Base-by-base conservation (phyloP, 805 yeast species). In the Pachysolen tannophilus region DNA sequence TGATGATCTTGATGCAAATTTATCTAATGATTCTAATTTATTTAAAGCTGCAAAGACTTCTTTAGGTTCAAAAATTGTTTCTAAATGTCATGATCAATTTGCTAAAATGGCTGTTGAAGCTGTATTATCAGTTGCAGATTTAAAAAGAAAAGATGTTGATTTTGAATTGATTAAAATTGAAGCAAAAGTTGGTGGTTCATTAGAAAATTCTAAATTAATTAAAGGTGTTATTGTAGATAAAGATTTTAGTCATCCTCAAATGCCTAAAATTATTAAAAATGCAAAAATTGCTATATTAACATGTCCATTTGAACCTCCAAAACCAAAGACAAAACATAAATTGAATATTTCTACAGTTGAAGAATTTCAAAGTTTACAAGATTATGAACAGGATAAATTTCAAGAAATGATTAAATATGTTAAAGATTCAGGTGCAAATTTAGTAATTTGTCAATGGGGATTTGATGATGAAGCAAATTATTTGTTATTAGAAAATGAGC, bases 221-320 rank as follows among this genome's bases (percentile, higher is more conserved):
- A 78, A 74, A 49, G 99, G 99, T 58, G 97, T 92, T 29, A 72
- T 92, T 28, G 67, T 92, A 40, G 98, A 92, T 60, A 92, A 92
- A 63, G 97, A 92, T 53, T 90, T 88, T 60, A 86, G 96, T 2
- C 98, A 92, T 60, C 96, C 97, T 4, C 99, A 92, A 62, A 92
- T 92, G 98, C 92, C 95, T 34, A 85, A 85, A 53, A 57, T 59
- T 35, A 71, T 90, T 30, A 58, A 67, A 41, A 82, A 87, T 58
- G 94, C 86, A 44, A 86, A 84, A 56, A 71, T 92, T 42, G 97
- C 97, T 32, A 90, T 92, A 46, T 70, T 92, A 55, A 92, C 99
- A 2, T 90, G 97, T 66, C 97, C 99, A 49, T 92, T 92, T 55
- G 99, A 92, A 67, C 99, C 99, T 27, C 99, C 99, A 50, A 92